Evolutionary conservation across 305 asterid genomes (phyloP).

Genomic region (Plantago rigida): DNA sequence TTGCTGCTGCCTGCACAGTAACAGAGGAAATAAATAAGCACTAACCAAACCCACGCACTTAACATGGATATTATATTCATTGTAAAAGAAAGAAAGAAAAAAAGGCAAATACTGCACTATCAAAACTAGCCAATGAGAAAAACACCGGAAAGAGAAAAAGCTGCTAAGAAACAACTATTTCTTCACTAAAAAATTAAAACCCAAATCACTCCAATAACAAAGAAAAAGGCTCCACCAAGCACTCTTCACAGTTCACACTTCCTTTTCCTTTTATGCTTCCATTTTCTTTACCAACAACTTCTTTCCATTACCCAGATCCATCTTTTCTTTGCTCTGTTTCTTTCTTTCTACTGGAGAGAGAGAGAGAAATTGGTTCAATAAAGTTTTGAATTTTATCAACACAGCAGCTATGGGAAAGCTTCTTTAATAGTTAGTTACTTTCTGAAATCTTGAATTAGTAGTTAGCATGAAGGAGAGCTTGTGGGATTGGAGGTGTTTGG

Average conservation of each 20-base stretch:
- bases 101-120: not conserved
- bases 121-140: not conserved
- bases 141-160: not conserved
- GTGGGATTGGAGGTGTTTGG: constrained; percentile 1
- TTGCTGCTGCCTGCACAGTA: constrained; percentile 27
- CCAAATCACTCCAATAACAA: constrained; percentile 12
- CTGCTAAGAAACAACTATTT: not conserved
- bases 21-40: constrained; percentile 1
- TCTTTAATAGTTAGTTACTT: not conserved
- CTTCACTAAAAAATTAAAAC: not conserved
- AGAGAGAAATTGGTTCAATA: no score
- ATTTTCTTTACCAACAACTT: constrained; percentile 37
- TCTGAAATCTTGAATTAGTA: not conserved
- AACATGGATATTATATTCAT: no score
- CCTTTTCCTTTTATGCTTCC: not conserved
- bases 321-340: constrained; percentile 7
- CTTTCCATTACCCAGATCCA: constrained; percentile 39
- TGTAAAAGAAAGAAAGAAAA: no score
- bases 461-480: constrained; percentile 14
- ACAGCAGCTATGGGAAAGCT: not conserved
- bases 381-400: no score
- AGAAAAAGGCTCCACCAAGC: constrained; percentile 37
- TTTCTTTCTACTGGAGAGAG: no score
- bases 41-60: no score
- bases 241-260: constrained; percentile 14